Percentiles rank a stretch among this genome's conserved stretches.
Conservation (phyloP, 495 filamentous ascomycete species). For the Aspergillus baeticus region DNA sequence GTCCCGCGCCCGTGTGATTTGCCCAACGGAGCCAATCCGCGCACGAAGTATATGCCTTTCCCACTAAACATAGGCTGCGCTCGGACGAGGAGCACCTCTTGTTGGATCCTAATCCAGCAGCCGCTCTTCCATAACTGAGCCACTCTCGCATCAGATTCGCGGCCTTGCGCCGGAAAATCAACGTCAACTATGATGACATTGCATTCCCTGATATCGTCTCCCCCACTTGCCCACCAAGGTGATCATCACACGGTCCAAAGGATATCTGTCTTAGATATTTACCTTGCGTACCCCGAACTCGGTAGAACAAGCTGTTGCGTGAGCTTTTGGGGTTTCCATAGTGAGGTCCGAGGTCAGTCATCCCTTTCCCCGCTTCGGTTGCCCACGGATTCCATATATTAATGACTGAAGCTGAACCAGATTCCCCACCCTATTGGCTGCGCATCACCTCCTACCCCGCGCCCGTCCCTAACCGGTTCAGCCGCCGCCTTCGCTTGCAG, state of each 20-base stretch:
- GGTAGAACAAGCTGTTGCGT: neutral
- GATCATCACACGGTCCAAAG: too few species aligned
- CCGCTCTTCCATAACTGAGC: neutral
- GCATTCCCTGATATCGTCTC: neutral
- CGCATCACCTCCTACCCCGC: neutral
- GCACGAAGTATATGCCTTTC: neutral
- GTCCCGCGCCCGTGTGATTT: slow-evolving; percentile 11
- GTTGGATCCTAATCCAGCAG: neutral
- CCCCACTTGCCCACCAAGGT: slow-evolving; percentile 3
- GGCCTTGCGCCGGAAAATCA: neutral
- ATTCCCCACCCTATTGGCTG: neutral
- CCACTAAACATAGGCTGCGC: neutral
- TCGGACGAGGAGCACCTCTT: neutral
- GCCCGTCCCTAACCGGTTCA: neutral
- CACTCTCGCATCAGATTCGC: slow-evolving; percentile 1
- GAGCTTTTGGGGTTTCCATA: neutral
- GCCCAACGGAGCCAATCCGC: slow-evolving; percentile 4
- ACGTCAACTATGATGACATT: neutral
- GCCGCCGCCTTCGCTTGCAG: neutral
- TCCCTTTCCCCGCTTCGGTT: neutral
- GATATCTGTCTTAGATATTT: neutral
- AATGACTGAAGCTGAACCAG: neutral
- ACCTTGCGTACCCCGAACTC: neutral
- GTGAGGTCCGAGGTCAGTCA: neutral
- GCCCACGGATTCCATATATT: neutral